Percentiles rank a stretch among this genome's conserved stretches.
Evolutionary conservation across 169 alveolate genomes (phyloP).

Genomic region (Blepharisma undulans): DNA sequence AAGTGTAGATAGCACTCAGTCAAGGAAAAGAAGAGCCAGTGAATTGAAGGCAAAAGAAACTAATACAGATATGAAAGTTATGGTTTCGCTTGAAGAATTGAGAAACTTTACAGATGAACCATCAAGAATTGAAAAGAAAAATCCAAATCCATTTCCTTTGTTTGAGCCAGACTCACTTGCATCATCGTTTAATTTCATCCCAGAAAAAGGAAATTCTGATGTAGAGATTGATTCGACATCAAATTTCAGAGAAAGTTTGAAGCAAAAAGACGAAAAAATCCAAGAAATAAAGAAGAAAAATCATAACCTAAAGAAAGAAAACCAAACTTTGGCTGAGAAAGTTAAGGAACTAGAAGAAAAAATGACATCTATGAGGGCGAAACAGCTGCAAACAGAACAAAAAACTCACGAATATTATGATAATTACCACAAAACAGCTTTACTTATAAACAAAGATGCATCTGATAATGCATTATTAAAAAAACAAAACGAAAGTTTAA

Average conservation of each 20-base stretch:
- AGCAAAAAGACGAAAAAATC: neutral
- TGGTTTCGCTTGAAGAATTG: neutral
- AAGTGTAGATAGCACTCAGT: neutral
- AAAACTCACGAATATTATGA: neutral
- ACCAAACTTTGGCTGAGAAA: neutral
- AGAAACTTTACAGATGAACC: neutral
- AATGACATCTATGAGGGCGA: neutral
- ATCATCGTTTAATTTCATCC: neutral
- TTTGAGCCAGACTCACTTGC: constrained; percentile 3
- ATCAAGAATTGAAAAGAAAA: neutral
- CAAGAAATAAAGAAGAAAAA: neutral
- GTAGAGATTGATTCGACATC: neutral
- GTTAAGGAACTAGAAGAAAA: neutral
- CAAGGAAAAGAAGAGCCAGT: neutral
- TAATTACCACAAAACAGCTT: neutral
- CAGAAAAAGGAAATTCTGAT: constrained; percentile 9
- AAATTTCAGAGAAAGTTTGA: neutral
- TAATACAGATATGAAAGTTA: neutral
- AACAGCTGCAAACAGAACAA: neutral
- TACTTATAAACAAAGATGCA: constrained; percentile 20
- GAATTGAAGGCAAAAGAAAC: neutral
- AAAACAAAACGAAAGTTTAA: constrained; percentile 17
- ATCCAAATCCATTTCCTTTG: neutral
- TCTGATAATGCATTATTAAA: neutral
- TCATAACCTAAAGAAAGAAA: neutral